Conservation (phyloP, 331 rosid genomes). For the Malus hybrid region DNA sequence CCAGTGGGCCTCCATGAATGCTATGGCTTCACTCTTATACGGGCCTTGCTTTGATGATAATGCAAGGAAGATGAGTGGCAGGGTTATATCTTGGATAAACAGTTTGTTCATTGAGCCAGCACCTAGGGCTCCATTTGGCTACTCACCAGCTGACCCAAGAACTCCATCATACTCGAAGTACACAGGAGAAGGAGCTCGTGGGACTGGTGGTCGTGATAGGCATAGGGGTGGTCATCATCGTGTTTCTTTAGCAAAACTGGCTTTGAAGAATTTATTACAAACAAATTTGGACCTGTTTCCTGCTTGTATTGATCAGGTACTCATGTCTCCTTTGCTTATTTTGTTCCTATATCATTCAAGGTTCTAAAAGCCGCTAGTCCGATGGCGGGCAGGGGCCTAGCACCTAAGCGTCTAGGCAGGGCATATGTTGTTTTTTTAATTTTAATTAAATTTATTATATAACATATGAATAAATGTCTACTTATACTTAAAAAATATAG, state of each 20-base stretch:
- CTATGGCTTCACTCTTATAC: slow-evolving; percentile 89
- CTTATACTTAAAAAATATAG: too few species aligned
- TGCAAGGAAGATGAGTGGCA: slow-evolving; percentile 99
- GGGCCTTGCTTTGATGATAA: slow-evolving; percentile 99
- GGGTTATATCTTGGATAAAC: slow-evolving; percentile 93
- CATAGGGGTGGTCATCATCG: slow-evolving; percentile 84
- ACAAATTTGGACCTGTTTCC: slow-evolving; percentile 98
- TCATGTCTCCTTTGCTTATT: background rate
- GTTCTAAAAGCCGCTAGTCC: too few species aligned
- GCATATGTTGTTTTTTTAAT: too few species aligned
- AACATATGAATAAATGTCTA: too few species aligned
- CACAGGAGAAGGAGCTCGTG: slow-evolving; percentile 79
- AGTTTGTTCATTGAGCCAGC: slow-evolving; percentile 89
- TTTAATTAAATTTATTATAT: too few species aligned
- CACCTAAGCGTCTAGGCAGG: too few species aligned
- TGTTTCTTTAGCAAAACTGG: slow-evolving; percentile 82
- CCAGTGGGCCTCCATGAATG: slow-evolving; percentile 99
- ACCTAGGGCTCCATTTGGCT: slow-evolving; percentile 96
- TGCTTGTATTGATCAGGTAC: slow-evolving; percentile 97
- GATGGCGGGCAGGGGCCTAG: too few species aligned
- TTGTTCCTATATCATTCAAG: background rate
- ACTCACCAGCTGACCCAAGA: slow-evolving; percentile 97
- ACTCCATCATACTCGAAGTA: slow-evolving; percentile 90
- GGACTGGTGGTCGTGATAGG: slow-evolving; percentile 87
- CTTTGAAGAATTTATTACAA: slow-evolving; percentile 83